Percentiles rank a stretch among this genome's conserved stretches.
Evolutionary conservation across 768 basidiomycete species (phyloP).

Genomic region (Gyrodon lividus): DNA sequence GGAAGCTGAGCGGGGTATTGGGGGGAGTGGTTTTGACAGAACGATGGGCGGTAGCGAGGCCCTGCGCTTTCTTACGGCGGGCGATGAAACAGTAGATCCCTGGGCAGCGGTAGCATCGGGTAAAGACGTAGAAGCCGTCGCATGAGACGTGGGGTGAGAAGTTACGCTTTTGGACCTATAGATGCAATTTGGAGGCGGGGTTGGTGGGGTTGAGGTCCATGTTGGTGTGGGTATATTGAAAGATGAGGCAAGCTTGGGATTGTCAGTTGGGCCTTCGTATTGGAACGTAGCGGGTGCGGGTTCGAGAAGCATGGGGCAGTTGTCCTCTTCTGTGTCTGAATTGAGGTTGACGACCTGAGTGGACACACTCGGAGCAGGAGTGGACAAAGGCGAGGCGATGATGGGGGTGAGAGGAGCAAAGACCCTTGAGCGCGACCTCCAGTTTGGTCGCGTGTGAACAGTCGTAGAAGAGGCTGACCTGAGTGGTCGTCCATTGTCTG

Average conservation of each 20-base stretch:
- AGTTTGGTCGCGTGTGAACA: not conserved
- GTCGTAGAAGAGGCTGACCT: not conserved
- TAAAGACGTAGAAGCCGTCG: slow-evolving; percentile 38
- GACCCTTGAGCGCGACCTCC: slow-evolving; percentile 26
- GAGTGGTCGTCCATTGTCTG: not conserved
- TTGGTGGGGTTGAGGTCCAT: slow-evolving; percentile 60
- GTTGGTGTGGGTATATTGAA: slow-evolving; percentile 37
- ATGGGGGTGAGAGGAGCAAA: slow-evolving; percentile 57
- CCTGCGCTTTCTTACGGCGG: slow-evolving; percentile 30
- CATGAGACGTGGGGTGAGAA: slow-evolving; percentile 43
- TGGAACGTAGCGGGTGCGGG: slow-evolving; percentile 3
- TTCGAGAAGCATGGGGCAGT: not conserved
- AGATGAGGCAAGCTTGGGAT: slow-evolving; percentile 10
- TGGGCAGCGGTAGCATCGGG: slow-evolving; percentile 26
- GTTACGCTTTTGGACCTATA: slow-evolving; percentile 35
- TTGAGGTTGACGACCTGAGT: slow-evolving; percentile 17
- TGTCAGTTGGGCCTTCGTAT: slow-evolving; percentile 20
- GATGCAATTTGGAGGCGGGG: slow-evolving; percentile 46
- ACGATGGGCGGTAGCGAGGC: slow-evolving; percentile 43
- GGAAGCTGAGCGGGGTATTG: slow-evolving; percentile 1
- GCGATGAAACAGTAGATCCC: slow-evolving; percentile 8
- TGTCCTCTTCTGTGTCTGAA: slow-evolving; percentile 10
- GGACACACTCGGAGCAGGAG: slow-evolving; percentile 42
- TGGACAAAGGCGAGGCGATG: slow-evolving; percentile 56
- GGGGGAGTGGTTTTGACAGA: slow-evolving; percentile 10